Evolutionary conservation across 2,329 filamentous ascomycete genomes (phyloP), one percentile per base, ranked within the genome.

Genomic region (Penicillium crustosum): DNA sequence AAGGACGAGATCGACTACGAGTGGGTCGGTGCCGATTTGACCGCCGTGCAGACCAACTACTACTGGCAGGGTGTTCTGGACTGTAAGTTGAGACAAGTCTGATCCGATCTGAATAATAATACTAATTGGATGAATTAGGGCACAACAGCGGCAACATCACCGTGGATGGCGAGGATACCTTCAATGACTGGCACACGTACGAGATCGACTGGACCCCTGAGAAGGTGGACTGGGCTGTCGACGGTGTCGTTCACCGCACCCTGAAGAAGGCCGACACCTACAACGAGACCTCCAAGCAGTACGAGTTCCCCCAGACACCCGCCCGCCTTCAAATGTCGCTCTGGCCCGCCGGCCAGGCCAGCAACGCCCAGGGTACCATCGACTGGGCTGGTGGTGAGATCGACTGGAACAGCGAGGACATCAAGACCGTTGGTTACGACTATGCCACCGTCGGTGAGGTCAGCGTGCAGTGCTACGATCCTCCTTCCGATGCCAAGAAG

Each of bases 1-100:
- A 96, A 97, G 82, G 94, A 99, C 71, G 94, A 99, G 77, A 96
- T 99, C 69, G 94, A 99, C 79, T 97, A 91, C 73, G 94, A 99
- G 75, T 97, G 89, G 74, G 84, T 99, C 54, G 94, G 94, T 64
- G 84, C 84, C 44, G 90, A 97, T 70, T 81, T 96, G 61, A 71
- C 81, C 47, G 84, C 83, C 61, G 90, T 89, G 19, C 93, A 99
- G 80, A 94, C 92, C 73, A 99, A 99, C 80, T 99, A 87, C 81
- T 99, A 97, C 79, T 97, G 89, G 79, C 93, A 97, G 79, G 94
- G 94, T 71, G 88, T 97, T 62, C 88, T 91, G 39, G 83, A 93
- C 75, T 97, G 91, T 96, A 81, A 81, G 90, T 79, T n/a, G 3
- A 35, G 19, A n/a, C 1, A 49, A 48, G 13, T 23, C 17, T 6